Base-by-base conservation (phyloP, 495 filamentous ascomycete genomes). In the Daldinia vernicosa region DNA sequence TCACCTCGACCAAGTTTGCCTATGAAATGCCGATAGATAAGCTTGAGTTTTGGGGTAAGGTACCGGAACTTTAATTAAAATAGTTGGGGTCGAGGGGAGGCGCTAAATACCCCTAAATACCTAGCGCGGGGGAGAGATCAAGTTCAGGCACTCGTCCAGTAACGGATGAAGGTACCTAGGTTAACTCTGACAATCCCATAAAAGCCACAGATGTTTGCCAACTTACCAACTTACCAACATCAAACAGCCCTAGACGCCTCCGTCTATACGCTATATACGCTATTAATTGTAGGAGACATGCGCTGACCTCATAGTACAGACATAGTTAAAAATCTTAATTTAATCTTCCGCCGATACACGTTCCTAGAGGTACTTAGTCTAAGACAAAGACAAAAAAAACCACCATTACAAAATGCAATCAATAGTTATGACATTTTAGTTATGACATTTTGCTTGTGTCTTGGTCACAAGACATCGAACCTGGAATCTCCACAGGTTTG, bases 401-500 rank as follows among this genome's bases (percentile, higher is more conserved):
- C 7, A 17, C 33, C 63, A 64, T 72, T 50, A 56, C 59, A 58
- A 53, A 47, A 35, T 35, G 33, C 17, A 47, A 19, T 47, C n/a
- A n/a, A n/a, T n/a, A n/a, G n/a, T n/a, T n/a, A n/a, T n/a, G n/a
- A n/a, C n/a, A n/a, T n/a, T n/a, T n/a, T n/a, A n/a, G n/a, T n/a
- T n/a, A n/a, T n/a, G n/a, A n/a, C n/a, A n/a, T n/a, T n/a, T 57
- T 69, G 35, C 43, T 51, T 61, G 60, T 69, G 57, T 73, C 51
- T 63, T 62, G 57, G 61, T 72, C 70, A 72, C 70, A 72, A 69
- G 70, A 47, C 59, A 61, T 47, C n/a, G 28, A 37, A 59, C 58
- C 35, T 63, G 62, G 58, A 68, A 73, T 50, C 54, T 66, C 65
- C 54, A 54, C 24, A 43, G 28, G 26, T 51, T 40, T 62, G 9